These are phyloP conservation scores for Rhizopogon vesiculosus DNA, from an alignment of 768 basidiomycete genomes.

Conservation along the genomic window DNA sequence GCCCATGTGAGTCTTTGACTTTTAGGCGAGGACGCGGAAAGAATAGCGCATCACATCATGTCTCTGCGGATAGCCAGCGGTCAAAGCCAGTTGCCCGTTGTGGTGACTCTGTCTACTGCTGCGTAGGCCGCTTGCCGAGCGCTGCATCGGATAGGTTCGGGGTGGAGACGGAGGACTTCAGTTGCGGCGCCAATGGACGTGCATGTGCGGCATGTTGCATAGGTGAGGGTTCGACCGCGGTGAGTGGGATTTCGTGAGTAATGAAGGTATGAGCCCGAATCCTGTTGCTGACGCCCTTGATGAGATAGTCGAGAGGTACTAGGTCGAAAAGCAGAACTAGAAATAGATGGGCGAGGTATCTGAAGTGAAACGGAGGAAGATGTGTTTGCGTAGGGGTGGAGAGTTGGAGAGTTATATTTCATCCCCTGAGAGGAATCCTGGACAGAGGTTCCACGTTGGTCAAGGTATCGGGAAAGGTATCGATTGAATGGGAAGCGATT, in stretches of 20 bases:
- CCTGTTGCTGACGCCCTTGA: conserved; percentile 4
- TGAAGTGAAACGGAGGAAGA: conserved; percentile 19
- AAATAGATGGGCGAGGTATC: conserved; percentile 6
- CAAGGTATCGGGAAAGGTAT: conserved; percentile 13
- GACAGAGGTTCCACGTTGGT: conserved; percentile 12
- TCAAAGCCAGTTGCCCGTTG: conserved; percentile 37
- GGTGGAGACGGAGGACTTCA: conserved; percentile 60
- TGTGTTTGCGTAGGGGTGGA: conserved; percentile 52
- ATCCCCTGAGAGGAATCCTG: conserved; percentile 17
- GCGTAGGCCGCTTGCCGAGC: conserved; percentile 6
- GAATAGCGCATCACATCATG: conserved; percentile 77
- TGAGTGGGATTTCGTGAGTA: conserved; percentile 2
- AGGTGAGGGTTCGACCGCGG: not conserved
- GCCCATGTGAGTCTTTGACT: conserved; percentile 32
- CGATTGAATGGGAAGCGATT: conserved; percentile 11
- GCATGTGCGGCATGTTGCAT: not conserved
- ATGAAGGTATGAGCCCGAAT: conserved; percentile 2
- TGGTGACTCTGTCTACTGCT: conserved; percentile 16
- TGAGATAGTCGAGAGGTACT: conserved; percentile 20
- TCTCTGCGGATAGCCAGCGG: conserved; percentile 68
- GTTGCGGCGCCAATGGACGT: not conserved
- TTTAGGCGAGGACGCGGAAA: conserved; percentile 74
- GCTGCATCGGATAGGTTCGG: conserved; percentile 48
- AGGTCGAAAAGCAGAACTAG: conserved; percentile 12
- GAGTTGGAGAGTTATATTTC: conserved; percentile 11